Evolutionary conservation across 805 yeast genomes (phyloP).

Genomic region (Wickerhamiella azymoides): DNA sequence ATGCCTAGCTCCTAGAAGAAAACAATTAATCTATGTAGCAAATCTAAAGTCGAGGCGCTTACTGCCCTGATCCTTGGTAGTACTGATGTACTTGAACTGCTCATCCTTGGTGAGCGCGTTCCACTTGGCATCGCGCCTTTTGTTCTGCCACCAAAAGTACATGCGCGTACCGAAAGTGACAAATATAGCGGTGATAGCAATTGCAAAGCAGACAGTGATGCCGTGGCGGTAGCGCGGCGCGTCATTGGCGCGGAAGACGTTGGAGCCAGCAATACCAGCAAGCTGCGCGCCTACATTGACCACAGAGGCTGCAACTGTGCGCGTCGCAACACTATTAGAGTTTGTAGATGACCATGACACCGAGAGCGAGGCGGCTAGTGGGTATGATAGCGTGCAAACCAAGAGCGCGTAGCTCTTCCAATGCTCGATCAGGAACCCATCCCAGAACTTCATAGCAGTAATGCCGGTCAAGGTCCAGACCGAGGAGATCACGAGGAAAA

Average conservation of each 20-base stretch:
- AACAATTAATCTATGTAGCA: neutral
- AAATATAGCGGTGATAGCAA: conserved; percentile 16
- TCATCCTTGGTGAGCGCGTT: conserved; percentile 34
- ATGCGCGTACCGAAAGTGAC: conserved; percentile 18
- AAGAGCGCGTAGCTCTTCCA: conserved; percentile 23
- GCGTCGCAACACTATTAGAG: conserved; percentile 43
- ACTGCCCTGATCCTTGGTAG: conserved; percentile 40
- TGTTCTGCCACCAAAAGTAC: conserved; percentile 25
- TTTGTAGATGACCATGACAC: conserved; percentile 43
- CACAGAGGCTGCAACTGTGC: conserved; percentile 55
- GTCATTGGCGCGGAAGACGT: conserved; percentile 45
- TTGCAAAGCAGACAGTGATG: conserved; percentile 27
- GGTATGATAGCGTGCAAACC: conserved; percentile 20
- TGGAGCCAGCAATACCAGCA: conserved; percentile 38
- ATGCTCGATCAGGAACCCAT: conserved; percentile 11
- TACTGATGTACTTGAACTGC: conserved; percentile 31
- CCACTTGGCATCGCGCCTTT: conserved; percentile 35
- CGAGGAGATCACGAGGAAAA: conserved; percentile 8
- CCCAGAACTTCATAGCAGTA: conserved; percentile 18
- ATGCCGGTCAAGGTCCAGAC: conserved; percentile 14
- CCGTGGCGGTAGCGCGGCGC: conserved; percentile 48
- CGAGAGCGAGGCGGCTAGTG: conserved; percentile 16
- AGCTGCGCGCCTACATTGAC: conserved; percentile 53
- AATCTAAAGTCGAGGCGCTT: conserved; percentile 35
- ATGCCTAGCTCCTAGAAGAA: no score